These are phyloP conservation scores for Fusarium sacchari DNA, from an alignment of 2,329 filamentous ascomycete species.

Conservation along the genomic window DNA sequence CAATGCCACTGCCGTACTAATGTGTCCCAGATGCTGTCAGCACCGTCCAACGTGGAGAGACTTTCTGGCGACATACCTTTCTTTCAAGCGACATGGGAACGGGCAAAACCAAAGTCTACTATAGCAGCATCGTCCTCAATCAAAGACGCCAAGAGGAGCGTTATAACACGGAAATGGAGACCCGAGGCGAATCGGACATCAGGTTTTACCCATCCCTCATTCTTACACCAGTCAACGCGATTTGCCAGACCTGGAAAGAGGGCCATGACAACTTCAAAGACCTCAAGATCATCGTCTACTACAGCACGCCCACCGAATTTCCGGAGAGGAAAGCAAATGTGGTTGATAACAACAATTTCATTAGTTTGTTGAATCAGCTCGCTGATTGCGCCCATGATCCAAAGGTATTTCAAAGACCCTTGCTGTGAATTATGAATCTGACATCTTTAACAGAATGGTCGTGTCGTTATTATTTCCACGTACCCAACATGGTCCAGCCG, in stretches of 20 bases:
- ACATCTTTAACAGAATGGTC: not conserved
- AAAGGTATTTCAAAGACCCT: not conserved
- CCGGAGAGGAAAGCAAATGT: not conserved
- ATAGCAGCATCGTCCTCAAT: not conserved
- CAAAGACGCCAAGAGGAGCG: not conserved
- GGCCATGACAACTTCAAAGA: not conserved
- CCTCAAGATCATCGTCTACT: not conserved
- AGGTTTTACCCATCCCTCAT: not conserved
- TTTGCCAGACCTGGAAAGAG: not conserved
- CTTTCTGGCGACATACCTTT: not conserved
- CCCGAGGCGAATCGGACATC: accelerated
- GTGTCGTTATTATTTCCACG: not conserved
- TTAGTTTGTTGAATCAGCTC: not conserved
- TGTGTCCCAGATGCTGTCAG: not conserved
- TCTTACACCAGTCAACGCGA: not conserved
- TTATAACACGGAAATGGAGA: not conserved
- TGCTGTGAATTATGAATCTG: not conserved
- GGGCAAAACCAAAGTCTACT: accelerated
- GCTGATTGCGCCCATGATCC: accelerated
- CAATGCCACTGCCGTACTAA: not conserved
- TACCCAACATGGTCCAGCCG: not conserved
- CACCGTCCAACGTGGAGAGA: not conserved
- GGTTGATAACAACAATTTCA: not conserved
- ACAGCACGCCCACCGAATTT: not conserved
- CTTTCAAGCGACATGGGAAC: not conserved